Percentiles rank a stretch among this genome's conserved stretches.
These are phyloP conservation scores for Talaromyces sp. DNA, from an alignment of 2,329 filamentous ascomycete species.

Conservation along the genomic window DNA sequence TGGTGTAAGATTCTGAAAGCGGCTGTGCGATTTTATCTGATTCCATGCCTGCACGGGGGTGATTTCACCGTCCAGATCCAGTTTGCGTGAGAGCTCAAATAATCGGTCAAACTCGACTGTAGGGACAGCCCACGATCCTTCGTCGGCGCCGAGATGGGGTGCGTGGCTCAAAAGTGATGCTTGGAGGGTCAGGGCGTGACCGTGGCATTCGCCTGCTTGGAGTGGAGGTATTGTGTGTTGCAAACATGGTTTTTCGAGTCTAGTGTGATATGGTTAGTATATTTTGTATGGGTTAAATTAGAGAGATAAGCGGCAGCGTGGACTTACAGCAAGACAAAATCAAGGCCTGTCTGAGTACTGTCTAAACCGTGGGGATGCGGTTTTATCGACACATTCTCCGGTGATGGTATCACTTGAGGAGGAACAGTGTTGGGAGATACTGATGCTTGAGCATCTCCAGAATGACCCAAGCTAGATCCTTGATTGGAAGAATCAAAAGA, in stretches of 20 bases:
- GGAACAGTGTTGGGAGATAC: neutral
- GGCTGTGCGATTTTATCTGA: slow-evolving; percentile 20
- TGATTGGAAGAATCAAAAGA: neutral
- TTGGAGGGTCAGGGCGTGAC: slow-evolving; percentile 25
- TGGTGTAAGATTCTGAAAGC: slow-evolving; percentile 18
- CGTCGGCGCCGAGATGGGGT: slow-evolving; percentile 12
- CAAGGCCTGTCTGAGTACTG: slow-evolving; percentile 23
- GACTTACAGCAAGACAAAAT: slow-evolving; percentile 24
- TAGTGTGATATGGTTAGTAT: neutral
- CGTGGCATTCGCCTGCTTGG: slow-evolving; percentile 13
- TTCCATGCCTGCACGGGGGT: slow-evolving; percentile 36
- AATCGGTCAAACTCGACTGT: slow-evolving; percentile 11
- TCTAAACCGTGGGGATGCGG: slow-evolving; percentile 23
- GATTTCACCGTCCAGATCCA: slow-evolving; percentile 20
- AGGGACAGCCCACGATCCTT: slow-evolving; percentile 11
- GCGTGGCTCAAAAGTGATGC: slow-evolving; percentile 20
- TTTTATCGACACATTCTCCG: neutral
- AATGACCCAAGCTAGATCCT: neutral
- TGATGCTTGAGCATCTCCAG: neutral
- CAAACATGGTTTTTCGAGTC: slow-evolving; percentile 25
- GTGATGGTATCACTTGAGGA: neutral
- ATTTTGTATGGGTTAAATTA: neutral
- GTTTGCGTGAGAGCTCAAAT: slow-evolving; percentile 11
- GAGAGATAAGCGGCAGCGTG: neutral
- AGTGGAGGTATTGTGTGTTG: slow-evolving; percentile 15